These are phyloP conservation scores for Trichoderma polysporum DNA, from an alignment of 2,329 filamentous ascomycete species.

Conservation along the genomic window DNA sequence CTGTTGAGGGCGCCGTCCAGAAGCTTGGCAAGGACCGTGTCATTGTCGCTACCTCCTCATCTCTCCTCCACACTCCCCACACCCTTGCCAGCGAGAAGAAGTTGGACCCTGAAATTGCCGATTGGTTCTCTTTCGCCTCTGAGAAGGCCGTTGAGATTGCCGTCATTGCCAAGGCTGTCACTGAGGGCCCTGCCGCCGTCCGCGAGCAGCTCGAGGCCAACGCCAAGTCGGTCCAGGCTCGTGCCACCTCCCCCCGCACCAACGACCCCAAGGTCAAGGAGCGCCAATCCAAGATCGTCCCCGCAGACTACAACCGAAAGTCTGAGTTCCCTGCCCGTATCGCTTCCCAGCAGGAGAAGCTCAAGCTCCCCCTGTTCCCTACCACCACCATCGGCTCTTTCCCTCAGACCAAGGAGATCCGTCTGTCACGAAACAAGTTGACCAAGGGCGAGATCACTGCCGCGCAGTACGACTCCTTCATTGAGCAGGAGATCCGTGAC, in stretches of 20 bases:
- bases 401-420: constrained; percentile 99
- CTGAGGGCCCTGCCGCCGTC: constrained; percentile 83
- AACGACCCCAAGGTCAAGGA: constrained; percentile 98
- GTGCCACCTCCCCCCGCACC: constrained; percentile 88
- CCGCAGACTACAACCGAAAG: constrained; percentile 87
- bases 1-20: constrained; percentile 84
- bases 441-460: constrained; percentile 96
- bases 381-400: constrained; percentile 99
- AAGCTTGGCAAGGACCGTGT: constrained; percentile 97
- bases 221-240: constrained; percentile 87
- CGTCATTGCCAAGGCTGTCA: constrained; percentile 95
- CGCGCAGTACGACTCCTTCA: constrained; percentile 96
- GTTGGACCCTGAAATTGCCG: constrained; percentile 85
- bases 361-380: constrained; percentile 94
- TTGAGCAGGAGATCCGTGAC: constrained; percentile 96
- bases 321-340: constrained; percentile 84
- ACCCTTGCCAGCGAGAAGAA: constrained; percentile 99
- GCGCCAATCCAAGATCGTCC: constrained; percentile 82
- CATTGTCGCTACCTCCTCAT: constrained; percentile 94
- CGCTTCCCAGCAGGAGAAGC: constrained; percentile 82
- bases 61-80: constrained; percentile 97
- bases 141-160: constrained; percentile 93
- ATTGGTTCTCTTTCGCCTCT: constrained; percentile 98
- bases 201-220: constrained; percentile 91
- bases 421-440: constrained; percentile 94